Evolutionary conservation across 495 filamentous ascomycete genomes (phyloP), one percentile per base, ranked within the genome.

Genomic region (Glutinoglossum americanum): DNA sequence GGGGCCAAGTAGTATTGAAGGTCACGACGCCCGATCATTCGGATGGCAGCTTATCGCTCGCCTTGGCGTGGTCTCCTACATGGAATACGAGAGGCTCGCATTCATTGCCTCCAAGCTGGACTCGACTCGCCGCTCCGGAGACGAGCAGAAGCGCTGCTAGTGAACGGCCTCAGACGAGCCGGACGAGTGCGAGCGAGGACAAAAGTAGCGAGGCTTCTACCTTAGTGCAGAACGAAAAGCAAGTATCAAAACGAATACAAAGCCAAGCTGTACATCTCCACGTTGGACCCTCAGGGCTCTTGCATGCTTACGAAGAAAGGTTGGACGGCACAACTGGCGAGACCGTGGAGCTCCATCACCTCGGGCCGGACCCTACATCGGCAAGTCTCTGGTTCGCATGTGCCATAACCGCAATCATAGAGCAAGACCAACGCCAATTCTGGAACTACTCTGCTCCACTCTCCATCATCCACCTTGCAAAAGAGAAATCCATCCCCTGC

Each of bases 41-140:
- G 0, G 80, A 83, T 66, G 80, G 81, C 0, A 72, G 81, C 62
- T 62, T 83, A 55, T 80, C 75, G 28, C 59, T 83, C 54, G 71
- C 72, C 1, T 69, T 77, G 26, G 62, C 65, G 21, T 84, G 80
- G 80, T 70, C 72, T 21, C 61, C 66, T 27, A 63, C 68, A 26
- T 84, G 81, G 80, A 78, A 74, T n/a, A 70, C 68, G 28, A 71
- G 80, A 44, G 71, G 76, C 49, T 67, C 65, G 11, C 65, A 69
- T 5, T 72, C 73, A 35, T 65, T 84, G 1, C 79, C 80, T 27
- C 80, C 79, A 0, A 80, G 80, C 61, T 84, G 79, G 80, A 72
- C 75, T n/a, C 65, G 71, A 1, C 64, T 80, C 10, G 67, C 69
- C 13, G 23, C 30, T n/a, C 11, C 49, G 11, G 49, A 53, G 28